phyloP scores from a whole-genome alignment of 2,329 filamentous ascomycete genomes.

The Aspergillus brasiliensis region DNA sequence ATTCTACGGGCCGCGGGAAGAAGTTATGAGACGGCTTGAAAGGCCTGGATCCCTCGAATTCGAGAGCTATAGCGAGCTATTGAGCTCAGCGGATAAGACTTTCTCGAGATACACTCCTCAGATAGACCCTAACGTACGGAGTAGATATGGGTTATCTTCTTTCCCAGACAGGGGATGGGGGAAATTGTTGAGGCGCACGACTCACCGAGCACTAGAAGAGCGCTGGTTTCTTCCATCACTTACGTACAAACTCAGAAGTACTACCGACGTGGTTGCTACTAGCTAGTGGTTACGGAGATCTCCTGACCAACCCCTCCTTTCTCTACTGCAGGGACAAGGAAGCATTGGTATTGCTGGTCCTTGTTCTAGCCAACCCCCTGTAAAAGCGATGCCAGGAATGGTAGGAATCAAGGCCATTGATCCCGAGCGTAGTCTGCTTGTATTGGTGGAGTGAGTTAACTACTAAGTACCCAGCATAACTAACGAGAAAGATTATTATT shows the following conservation, averaged over 20 bases:
- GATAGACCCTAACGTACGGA: neutral
- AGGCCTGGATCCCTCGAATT: neutral
- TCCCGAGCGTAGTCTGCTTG: neutral
- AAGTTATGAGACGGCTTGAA: neutral
- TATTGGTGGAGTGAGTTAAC: neutral
- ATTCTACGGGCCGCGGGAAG: neutral
- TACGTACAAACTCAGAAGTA: neutral
- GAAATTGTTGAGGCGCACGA: neutral
- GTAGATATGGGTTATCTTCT: neutral
- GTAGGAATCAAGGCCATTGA: neutral
- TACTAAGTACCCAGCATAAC: neutral
- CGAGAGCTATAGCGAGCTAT: neutral
- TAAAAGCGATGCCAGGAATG: neutral
- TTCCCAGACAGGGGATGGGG: neutral
- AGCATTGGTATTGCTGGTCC: neutral
- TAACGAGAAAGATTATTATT: neutral
- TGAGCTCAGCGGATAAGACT: neutral
- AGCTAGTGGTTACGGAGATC: conserved; percentile 6
- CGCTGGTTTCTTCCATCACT: neutral
- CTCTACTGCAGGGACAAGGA: conserved; percentile 5
- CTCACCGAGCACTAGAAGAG: neutral
- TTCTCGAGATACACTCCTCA: neutral
- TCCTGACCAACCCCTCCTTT: conserved; percentile 13
- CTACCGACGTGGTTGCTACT: neutral
- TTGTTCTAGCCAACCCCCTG: neutral